Conservation (phyloP, 768 basidiomycete genomes). For the Chalciporus piperatus region DNA sequence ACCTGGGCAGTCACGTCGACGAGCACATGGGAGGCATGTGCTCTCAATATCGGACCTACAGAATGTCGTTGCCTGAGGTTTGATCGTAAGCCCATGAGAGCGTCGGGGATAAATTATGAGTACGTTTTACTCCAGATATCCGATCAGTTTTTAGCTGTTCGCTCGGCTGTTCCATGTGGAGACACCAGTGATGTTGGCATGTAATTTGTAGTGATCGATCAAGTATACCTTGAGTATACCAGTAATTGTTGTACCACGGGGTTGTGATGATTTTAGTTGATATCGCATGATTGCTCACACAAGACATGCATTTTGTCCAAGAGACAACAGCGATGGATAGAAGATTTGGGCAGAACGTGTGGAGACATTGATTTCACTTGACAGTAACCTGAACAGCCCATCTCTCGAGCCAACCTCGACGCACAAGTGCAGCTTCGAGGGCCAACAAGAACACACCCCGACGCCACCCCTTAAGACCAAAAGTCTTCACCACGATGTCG, state of each 20-base stretch:
- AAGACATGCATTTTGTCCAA: background rate
- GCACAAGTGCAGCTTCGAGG: constrained; percentile 53
- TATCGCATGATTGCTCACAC: background rate
- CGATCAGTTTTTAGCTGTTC: background rate
- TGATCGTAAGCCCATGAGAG: background rate
- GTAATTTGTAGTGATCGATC: too few relatives aligned
- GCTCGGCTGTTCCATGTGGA: too few relatives aligned
- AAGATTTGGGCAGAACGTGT: background rate
- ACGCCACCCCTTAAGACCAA: constrained; percentile 42
- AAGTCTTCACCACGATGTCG: constrained; percentile 8
- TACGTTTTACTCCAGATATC: constrained; percentile 7
- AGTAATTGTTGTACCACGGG: too few relatives aligned
- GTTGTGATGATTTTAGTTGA: too few relatives aligned
- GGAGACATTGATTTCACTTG: constrained; percentile 6
- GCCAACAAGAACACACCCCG: constrained; percentile 44
- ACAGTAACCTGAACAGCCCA: constrained; percentile 39
- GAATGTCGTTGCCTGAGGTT: constrained; percentile 19
- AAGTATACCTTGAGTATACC: too few relatives aligned
- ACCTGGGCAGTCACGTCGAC: constrained; percentile 21
- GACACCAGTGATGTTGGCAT: too few relatives aligned
- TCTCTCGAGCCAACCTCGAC: constrained; percentile 41
- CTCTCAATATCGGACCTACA: constrained; percentile 32
- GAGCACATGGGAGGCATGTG: constrained; percentile 29
- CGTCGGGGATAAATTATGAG: constrained; percentile 11
- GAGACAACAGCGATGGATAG: background rate